Evolutionary conservation across 2,329 filamentous ascomycete species (phyloP).

Genomic region (Sporothrix inflata): DNA sequence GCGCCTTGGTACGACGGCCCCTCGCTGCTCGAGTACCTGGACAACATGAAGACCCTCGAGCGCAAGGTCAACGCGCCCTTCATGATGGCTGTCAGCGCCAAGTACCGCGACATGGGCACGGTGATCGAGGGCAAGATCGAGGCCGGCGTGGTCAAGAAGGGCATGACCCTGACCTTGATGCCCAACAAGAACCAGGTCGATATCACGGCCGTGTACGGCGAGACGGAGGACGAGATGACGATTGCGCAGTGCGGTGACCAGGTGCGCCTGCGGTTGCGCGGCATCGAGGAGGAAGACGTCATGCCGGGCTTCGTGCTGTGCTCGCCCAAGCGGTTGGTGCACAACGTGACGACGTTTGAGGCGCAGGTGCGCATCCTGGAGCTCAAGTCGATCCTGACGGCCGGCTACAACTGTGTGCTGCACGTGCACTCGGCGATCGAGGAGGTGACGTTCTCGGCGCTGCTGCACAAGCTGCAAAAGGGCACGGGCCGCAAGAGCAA

Average conservation of each 20-base stretch:
- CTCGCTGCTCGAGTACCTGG: slow-evolving; percentile 92
- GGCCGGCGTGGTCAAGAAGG: slow-evolving; percentile 91
- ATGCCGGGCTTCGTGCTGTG: slow-evolving; percentile 94
- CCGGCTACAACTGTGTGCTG: slow-evolving; percentile 96
- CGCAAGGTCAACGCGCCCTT: slow-evolving; percentile 98
- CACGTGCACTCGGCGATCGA: slow-evolving; percentile 98
- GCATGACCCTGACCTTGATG: slow-evolving; percentile 87
- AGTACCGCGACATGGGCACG: slow-evolving; percentile 96
- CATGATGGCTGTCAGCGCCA: slow-evolving; percentile 96
- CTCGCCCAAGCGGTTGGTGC: slow-evolving; percentile 89
- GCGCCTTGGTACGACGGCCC: slow-evolving; percentile 87
- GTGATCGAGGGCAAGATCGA: slow-evolving; percentile 98
- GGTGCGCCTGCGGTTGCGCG: slow-evolving; percentile 86
- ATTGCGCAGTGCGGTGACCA: slow-evolving; percentile 91
- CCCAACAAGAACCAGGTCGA: slow-evolving; percentile 83
- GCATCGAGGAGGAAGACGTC: slow-evolving; percentile 97
- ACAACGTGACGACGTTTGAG: slow-evolving; percentile 88
- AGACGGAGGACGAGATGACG: slow-evolving; percentile 89
- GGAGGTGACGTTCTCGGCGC: slow-evolving; percentile 86
- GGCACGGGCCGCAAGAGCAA: slow-evolving; percentile 94
- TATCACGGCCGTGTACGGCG: slow-evolving; percentile 85
- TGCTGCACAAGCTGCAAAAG: slow-evolving; percentile 94
- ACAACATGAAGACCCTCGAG: slow-evolving; percentile 69
- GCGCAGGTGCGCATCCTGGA: slow-evolving; percentile 96
- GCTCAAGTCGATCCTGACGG: slow-evolving; percentile 88